These are phyloP conservation scores for Ocimum tenuiflorum DNA, from an alignment of 257 asterid genomes.

Conservation along the genomic window DNA sequence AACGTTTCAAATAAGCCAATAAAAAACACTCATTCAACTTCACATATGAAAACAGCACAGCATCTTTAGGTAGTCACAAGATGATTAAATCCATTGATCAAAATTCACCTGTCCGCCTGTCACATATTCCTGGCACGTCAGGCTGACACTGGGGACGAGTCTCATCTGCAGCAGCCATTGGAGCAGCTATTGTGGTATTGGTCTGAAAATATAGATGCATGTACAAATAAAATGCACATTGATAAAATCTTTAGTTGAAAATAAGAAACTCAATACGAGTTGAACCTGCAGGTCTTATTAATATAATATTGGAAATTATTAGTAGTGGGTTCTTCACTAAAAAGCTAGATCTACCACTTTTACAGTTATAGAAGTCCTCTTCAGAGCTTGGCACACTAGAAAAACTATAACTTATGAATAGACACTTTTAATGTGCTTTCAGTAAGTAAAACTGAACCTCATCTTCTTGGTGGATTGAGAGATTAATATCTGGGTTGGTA, in stretches of 20 bases:
- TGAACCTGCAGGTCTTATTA: neutral
- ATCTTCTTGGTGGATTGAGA: conserved; percentile 51
- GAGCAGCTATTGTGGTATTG: conserved; percentile 37
- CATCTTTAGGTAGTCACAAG: neutral
- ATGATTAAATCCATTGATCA: conserved; percentile 9
- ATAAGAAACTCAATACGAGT: conserved; percentile 13
- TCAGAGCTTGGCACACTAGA: neutral
- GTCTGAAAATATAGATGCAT: conserved; percentile 36
- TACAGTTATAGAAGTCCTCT: neutral
- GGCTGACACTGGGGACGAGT: conserved; percentile 42
- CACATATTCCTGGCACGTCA: conserved; percentile 47
- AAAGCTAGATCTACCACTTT: neutral
- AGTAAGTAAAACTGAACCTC: conserved; percentile 38
- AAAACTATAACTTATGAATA: neutral
- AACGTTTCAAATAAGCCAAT: neutral
- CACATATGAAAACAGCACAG: neutral
- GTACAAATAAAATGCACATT: conserved; percentile 12
- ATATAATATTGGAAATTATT: neutral
- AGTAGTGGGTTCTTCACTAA: neutral
- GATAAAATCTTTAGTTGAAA: conserved; percentile 22
- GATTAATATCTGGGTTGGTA: conserved; percentile 51
- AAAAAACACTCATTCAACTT: conserved; percentile 1
- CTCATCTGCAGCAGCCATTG: conserved; percentile 27
- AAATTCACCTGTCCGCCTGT: conserved; percentile 55
- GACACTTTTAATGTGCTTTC: neutral